phyloP scores from a whole-genome alignment of 257 asterid genomes.

The Parsonsia alboflavescens region DNA sequence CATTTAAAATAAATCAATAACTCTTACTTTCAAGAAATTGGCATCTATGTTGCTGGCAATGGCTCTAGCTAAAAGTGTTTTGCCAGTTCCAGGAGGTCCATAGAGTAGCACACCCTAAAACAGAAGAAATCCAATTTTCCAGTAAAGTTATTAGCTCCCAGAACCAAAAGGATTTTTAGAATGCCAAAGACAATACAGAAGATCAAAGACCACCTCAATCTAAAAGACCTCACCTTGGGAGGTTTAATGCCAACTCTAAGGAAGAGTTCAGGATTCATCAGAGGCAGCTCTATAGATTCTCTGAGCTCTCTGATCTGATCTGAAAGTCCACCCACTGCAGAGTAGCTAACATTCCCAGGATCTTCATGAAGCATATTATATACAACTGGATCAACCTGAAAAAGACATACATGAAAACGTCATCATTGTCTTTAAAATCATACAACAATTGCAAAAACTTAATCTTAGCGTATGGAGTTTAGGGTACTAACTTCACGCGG shows the following conservation, averaged over 20 bases:
- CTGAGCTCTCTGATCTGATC: conserved; percentile 94
- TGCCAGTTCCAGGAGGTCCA: conserved; percentile 99
- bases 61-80: conserved; percentile 94
- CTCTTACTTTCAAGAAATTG: conserved; percentile 79
- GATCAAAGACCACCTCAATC: not conserved
- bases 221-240: conserved; percentile 56
- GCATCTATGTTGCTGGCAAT: conserved; percentile 98
- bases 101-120: conserved; percentile 91
- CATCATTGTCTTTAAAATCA: not conserved
- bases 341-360: conserved; percentile 94
- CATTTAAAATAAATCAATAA: not conserved
- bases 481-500: conserved; percentile 79
- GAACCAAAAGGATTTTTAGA: conserved; percentile 3
- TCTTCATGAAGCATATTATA: conserved; percentile 98
- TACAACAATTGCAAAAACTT: not conserved
- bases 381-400: conserved; percentile 93
- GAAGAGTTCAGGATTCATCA: conserved; percentile 97
- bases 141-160: not conserved
- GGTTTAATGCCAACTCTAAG: conserved; percentile 92
- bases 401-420: conserved; percentile 2
- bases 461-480: not conserved
- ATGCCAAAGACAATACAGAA: conserved; percentile 2
- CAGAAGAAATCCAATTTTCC: not conserved
- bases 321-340: conserved; percentile 94
- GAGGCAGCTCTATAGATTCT: conserved; percentile 87